Evolutionary conservation across 768 basidiomycete species (phyloP), one percentile per base, ranked within the genome.

Genomic region (Suillus subalutaceus): DNA sequence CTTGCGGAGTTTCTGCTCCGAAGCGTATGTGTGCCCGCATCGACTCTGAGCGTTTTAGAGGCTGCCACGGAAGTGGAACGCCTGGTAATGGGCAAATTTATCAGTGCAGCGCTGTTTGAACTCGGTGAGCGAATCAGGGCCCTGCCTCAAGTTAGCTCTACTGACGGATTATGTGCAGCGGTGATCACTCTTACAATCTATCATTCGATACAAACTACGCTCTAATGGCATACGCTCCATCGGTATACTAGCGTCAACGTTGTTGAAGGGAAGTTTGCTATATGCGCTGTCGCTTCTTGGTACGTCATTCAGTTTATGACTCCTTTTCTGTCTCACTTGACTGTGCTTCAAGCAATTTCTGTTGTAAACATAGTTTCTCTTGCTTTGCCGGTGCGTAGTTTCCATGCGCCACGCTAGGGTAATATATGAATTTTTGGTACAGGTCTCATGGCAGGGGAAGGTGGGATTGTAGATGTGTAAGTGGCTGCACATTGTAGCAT

Each of bases 211-310:
- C n/a, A 1, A n/a, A 26, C 30, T 38, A 23, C 55, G 58, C 8
- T 57, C 50, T 41, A 56, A 23, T 50, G 61, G 61, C 40, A 46
- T 32, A 41, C 40, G 16, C 8, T 7, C 46, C 12, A 16, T 38
- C 16, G 26, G 56, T 55, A 63, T 2, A 20, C 23, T 68, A 6
- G 26, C 48, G 18, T 48, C 46, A 38, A 46, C 62, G 23, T 38
- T 68, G 55, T 35, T 57, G 30, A 62, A 61, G 23, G 67, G 67
- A 40, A 68, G 63, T 52, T n/a, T 68, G 58, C 5, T 68, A 53
- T 66, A 68, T 56, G 56, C 65, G 6, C 35, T 68, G 3, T 48
- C 65, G 7, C 53, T 68, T 40, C 26, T 66, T 37, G 55, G 67
- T 68, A 44, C n/a, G 65, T 32, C 18, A 60, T 60, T 46, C 15